Evolutionary conservation across 352 stramenopile species (phyloP), one percentile per base, ranked within the genome.

Genomic region (Peronospora farinosa): DNA sequence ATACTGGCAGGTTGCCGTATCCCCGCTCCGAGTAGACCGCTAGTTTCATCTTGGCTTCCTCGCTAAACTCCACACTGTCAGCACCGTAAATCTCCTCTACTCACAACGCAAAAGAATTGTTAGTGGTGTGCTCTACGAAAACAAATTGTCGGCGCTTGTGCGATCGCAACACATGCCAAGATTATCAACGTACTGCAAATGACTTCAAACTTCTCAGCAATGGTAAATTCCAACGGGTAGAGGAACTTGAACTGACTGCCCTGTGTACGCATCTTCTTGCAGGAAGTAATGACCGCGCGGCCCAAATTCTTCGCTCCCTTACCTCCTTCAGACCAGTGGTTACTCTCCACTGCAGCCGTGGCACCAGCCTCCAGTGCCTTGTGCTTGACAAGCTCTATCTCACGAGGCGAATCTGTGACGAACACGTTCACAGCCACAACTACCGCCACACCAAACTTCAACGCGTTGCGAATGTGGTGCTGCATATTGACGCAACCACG

Each of bases 1-100:
- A 99, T 58, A 99, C 84, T 7, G 90, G 91, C 23, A 96, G 59
- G 31, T 70, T 67, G 30, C 64, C 65, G 63, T 86, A 91, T 13
- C 83, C 77, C 13, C 72, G 63, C 36, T 69, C 58, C 15, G 75
- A 74, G 68, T 98, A 99, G 36, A 96, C 73, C 2, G n/a, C n/a
- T 38, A 99, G 83, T 68, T 98, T 96, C 58, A 96, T 85, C 55
- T 96, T 87, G 13, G 96, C 95, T 51, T 94, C 52, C 6, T 97
- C 88, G 23, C 77, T 92, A 69, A 96, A 98, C 57, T 98, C 90
- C 16, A 98, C 95, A n/a, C 72, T 81, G 17, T 82, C 80, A 16
- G 95, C 96, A 31, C 94, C 89, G 69, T 99, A 99, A 43, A 99
- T 98, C 61, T 98, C 90, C 63, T 89, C 77, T 88, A 53, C 43